Base-by-base conservation (phyloP, 768 basidiomycete genomes). In the Amanita pseudoporphyria region DNA sequence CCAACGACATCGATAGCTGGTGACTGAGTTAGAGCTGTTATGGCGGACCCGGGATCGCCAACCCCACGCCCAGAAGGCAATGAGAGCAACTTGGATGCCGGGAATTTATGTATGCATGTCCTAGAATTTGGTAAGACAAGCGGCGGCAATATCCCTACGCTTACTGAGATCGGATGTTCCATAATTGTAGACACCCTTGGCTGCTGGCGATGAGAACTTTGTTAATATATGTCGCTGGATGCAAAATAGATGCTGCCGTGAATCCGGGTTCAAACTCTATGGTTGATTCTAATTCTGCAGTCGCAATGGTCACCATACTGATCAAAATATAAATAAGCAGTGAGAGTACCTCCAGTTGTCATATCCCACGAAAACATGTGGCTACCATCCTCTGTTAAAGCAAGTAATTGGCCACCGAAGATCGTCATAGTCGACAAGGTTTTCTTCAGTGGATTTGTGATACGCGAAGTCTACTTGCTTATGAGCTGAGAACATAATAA, bases 1-100 rank as follows among this genome's bases (percentile, higher is more conserved):
- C 90, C 96, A 33, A 98, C 76, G 9, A 98, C 91, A 58, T 99
- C 96, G 46, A 98, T 85, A 12, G 94, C 96, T 21, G 95, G 94
- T 7, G 92, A 94, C 62, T 96, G 96, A 1, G 81, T 79, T 33
- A 97, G 60, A 2, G 84, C 70, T 1, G 90, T 93, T 55, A 98
- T 79, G 7, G 87, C 73, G 45, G 59, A 63, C 4, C 61, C 56
- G 6, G 59, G 60, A 51, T 47, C 66, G 52, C 54, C 58, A 37
- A 56, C 47, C 9, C 59, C 55, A 36, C 57, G 37, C 61, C 65
- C 50, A 61, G 60, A 40, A 40, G 56, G 66, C 9, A 66, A 63
- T 6, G 71, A 71, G 18, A 77, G 62, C n/a, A 93, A 62, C 39
- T 70, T 66, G 21, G 78, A 63, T 9, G 75, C 59, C 1, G 78